Evolutionary conservation across 2,329 filamentous ascomycete genomes (phyloP).

Genomic region (Epichloe scottii): DNA sequence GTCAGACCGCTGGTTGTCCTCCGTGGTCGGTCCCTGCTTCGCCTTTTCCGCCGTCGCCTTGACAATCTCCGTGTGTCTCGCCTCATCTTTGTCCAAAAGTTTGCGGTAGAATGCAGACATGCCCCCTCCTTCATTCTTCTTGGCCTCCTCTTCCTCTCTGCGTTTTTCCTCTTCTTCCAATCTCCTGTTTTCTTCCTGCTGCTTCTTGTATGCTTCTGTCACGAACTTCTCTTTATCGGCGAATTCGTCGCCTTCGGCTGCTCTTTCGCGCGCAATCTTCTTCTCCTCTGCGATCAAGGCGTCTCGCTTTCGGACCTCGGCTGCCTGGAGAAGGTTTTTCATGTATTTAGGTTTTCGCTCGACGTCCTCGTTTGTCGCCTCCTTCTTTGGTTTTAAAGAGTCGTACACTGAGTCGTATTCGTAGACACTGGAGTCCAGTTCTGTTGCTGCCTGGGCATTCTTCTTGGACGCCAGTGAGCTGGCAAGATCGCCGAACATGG

Average conservation of each 20-base stretch:
- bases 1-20: constrained; percentile 16
- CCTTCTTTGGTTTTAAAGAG: constrained; percentile 55
- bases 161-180: constrained; percentile 60
- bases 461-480: constrained; percentile 49
- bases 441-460: constrained; percentile 51
- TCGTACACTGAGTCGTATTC: constrained; percentile 80
- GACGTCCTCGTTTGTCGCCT: constrained; percentile 38
- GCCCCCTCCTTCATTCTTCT: constrained; percentile 50
- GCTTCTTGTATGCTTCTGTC: constrained; percentile 68
- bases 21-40: constrained; percentile 23
- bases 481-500: constrained; percentile 53
- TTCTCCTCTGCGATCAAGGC: constrained; percentile 69
- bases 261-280: constrained; percentile 63
- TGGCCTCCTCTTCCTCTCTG: constrained; percentile 51
- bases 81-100: constrained; percentile 58
- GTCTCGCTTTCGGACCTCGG: constrained; percentile 66
- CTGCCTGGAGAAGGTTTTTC: constrained; percentile 57
- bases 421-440: constrained; percentile 63
- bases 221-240: constrained; percentile 79
- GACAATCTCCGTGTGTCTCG: constrained; percentile 55
- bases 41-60: constrained; percentile 49
- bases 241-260: constrained; percentile 69
- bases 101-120: constrained; percentile 72
- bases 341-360: constrained; percentile 68
- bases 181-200: constrained; percentile 61